Base-by-base conservation (phyloP, 176 grass and related monocot genomes). In the Coix lacrymajobi region DNA sequence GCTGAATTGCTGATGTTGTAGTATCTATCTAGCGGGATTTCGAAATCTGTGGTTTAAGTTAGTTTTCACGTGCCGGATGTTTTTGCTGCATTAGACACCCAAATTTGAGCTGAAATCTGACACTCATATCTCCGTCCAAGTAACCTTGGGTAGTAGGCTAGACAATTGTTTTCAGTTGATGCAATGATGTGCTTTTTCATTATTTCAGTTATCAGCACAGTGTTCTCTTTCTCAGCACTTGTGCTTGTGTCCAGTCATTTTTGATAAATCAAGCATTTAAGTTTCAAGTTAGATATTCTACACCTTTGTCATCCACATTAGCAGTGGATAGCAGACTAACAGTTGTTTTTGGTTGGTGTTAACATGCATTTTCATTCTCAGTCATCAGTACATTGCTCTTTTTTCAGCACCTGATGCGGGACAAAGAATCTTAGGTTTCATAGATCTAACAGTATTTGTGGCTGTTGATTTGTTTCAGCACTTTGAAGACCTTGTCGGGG, bases 401-500 rank as follows among this genome's bases (percentile, higher is more conserved):
- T 58, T 40, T 20, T 41, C 17, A 30, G 54, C 9, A 43, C 12
- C 40, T 64, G 56, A 22, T 63, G 26, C 5, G 0, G 49, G 54
- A 38, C 54, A 66, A 37, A 67, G 20, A 56, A 76, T 14, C 40
- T 39, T 76, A 67, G 3, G 44, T 63, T 80, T 22, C 31, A 81
- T 16, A 69, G 8, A 75, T 28, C 17, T 32, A 51, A 70, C 75
- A 32, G 33, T 44, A 17, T 65, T 68, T 74, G 11, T 87, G 78
- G 4, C 56, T 65, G 38, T 39, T 34, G 60, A 52, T 54, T 89
- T 83, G 20, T 90, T 92, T 82, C 87, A 97, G 95, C 95, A 97
- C 71, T 97, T 97, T 46, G 88, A 94, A 45, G 86, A 91, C 86
- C 91, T 94, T 11, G 83, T 97, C 0, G 88, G 44, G 0, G 92